Evolutionary conservation across 495 filamentous ascomycete species (phyloP).

Genomic region (Penicillium robsamsonii): DNA sequence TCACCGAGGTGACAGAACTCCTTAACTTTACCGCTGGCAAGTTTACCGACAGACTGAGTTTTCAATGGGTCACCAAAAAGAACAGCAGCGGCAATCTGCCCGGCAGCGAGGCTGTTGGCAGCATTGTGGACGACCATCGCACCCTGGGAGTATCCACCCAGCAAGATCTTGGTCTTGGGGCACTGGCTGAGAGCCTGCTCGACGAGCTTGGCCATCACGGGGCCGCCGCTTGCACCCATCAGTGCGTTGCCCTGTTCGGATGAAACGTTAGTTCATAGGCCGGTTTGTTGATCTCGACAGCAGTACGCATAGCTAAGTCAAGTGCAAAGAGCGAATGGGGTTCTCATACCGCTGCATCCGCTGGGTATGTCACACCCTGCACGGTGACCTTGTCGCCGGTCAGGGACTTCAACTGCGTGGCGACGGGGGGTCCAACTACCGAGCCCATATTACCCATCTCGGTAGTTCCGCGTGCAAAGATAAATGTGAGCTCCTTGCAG

Average conservation of each 20-base stretch:
- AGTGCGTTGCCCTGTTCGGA: slow-evolving; percentile 44
- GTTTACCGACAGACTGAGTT: slow-evolving; percentile 41
- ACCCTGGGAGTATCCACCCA: slow-evolving; percentile 60
- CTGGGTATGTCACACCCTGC: slow-evolving; percentile 58
- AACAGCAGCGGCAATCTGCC: slow-evolving; percentile 39
- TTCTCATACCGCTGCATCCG: slow-evolving; percentile 34
- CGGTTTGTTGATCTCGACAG: not conserved
- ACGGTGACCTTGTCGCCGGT: slow-evolving; percentile 44
- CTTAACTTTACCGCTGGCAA: slow-evolving; percentile 45
- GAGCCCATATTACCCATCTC: slow-evolving; percentile 58
- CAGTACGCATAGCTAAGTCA: not conserved
- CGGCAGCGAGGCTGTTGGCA: slow-evolving; percentile 32
- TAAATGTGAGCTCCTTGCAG: slow-evolving; percentile 52
- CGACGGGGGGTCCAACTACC: slow-evolving; percentile 56
- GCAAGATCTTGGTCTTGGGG: slow-evolving; percentile 59
- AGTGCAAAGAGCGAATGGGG: not conserved
- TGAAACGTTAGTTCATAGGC: not conserved
- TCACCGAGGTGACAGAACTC: slow-evolving; percentile 54
- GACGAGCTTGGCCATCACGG: slow-evolving; percentile 49
- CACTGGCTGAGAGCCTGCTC: slow-evolving; percentile 48
- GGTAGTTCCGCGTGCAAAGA: slow-evolving; percentile 58
- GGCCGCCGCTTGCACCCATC: slow-evolving; percentile 43
- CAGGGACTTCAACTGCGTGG: slow-evolving; percentile 41
- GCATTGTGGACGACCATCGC: slow-evolving; percentile 53
- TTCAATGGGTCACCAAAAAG: slow-evolving; percentile 61